Evolutionary conservation across 2,329 filamentous ascomycete species (phyloP), one percentile per base, ranked within the genome.

Genomic region (Ascosphaera apis): DNA sequence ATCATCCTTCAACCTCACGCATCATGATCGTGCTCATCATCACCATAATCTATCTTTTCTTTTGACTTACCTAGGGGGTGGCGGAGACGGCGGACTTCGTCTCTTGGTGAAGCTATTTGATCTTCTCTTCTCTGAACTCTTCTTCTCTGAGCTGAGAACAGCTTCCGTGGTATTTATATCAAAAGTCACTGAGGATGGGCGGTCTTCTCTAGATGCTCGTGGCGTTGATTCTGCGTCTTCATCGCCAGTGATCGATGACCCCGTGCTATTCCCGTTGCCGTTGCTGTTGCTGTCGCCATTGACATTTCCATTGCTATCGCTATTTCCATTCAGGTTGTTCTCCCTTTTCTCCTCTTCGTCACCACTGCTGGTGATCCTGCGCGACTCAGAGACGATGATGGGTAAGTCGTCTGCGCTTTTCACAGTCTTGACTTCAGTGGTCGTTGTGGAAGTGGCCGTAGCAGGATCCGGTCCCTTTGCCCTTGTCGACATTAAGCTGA

Each of bases 11-110:
- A n/a, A n/a, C n/a, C n/a, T n/a, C n/a, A n/a, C n/a, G n/a, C n/a
- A n/a, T 13, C 9, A 28, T 28, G 9, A 13, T 28, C 25, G 25
- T 13, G 13, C 13, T 28, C 25, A 28, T 9, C 25, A 28, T 9
- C 25, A 13, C 25, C 25, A 28, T 8, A 13, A 13, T 28, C 25
- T 13, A 28, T 28, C 25, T 8, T 28, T 8, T 9, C 25, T 9
- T 13, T 28, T 13, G 36, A 44, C 53, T 37, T 47, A 58, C 56
- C 50, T 54, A 6, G 56, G 56, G 3, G 56, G 56, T 12, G 56
- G 56, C 13, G 56, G 56, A 9, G 56, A 59, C 6, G 45, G 45
- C 2, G 49, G 48, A 35, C 32, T 48, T 31, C 42, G 25, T 28
- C 13, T 28, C 25, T 8, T 9, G 9, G 25, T 9, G 25, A 28